These are phyloP conservation scores for Microsporum ferrugineum DNA, from an alignment of 2,329 filamentous ascomycete genomes.

Conservation along the genomic window DNA sequence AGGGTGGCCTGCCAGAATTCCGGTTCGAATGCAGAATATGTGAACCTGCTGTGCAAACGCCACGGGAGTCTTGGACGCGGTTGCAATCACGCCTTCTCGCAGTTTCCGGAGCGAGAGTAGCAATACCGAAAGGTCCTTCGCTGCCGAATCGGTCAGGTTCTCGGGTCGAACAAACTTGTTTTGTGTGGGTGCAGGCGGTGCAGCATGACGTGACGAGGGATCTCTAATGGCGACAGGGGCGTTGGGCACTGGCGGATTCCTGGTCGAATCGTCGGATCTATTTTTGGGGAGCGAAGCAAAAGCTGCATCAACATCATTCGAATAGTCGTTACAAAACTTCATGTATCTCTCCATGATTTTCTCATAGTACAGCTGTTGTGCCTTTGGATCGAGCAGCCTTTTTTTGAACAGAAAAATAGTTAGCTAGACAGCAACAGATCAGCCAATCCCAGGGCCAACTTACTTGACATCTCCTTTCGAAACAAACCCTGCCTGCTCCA, in stretches of 20 bases:
- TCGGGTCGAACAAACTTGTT: slow-evolving; percentile 7
- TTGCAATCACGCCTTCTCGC: slow-evolving; percentile 70
- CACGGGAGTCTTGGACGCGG: slow-evolving; percentile 59
- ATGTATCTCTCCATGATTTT: slow-evolving; percentile 83
- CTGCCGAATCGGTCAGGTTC: slow-evolving; percentile 26
- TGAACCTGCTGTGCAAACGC: slow-evolving; percentile 80
- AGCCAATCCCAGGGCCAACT: slow-evolving; percentile 10
- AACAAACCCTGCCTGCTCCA: slow-evolving; percentile 72
- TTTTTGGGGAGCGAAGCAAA: slow-evolving; percentile 53
- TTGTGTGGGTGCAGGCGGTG: slow-evolving; percentile 8
- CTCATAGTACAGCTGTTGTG: slow-evolving; percentile 75
- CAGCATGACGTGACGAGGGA: slow-evolving; percentile 7
- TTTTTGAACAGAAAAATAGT: slow-evolving; percentile 2
- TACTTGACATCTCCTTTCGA: slow-evolving; percentile 87
- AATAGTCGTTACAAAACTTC: slow-evolving; percentile 68
- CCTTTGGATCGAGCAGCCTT: slow-evolving; percentile 61
- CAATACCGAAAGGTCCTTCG: slow-evolving; percentile 59
- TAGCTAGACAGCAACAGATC: neutral
- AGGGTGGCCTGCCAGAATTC: slow-evolving; percentile 67
- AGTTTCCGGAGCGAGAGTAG: slow-evolving; percentile 81
- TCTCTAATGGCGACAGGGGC: neutral
- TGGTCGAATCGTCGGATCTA: slow-evolving; percentile 28
- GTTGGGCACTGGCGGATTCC: slow-evolving; percentile 28
- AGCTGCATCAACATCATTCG: slow-evolving; percentile 61
- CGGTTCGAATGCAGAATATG: slow-evolving; percentile 77